Percentiles rank a stretch among this genome's conserved stretches.
These are phyloP conservation scores for Ormosia emarginata DNA, from an alignment of 306 rosid genomes.

Conservation along the genomic window DNA sequence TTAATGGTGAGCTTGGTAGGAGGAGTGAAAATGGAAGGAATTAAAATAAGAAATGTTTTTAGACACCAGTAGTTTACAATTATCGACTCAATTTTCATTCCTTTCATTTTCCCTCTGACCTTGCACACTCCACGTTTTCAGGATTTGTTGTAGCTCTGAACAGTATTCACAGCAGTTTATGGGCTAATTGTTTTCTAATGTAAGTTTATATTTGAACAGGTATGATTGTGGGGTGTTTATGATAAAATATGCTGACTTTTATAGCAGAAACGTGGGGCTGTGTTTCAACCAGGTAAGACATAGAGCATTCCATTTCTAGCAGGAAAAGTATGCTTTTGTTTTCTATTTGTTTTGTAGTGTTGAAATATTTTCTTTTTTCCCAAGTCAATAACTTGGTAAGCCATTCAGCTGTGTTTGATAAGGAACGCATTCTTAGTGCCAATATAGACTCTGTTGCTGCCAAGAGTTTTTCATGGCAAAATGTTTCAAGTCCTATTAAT, in stretches of 20 bases:
- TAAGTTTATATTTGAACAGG: constrained; percentile 41
- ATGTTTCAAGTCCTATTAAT: not conserved
- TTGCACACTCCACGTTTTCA: not conserved
- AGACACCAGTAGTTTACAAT: not conserved
- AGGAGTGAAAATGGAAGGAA: not conserved
- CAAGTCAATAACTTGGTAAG: not conserved
- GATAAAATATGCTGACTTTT: constrained; percentile 89
- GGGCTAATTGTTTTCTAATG: constrained; percentile 14
- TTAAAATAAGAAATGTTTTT: not conserved
- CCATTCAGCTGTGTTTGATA: not conserved
- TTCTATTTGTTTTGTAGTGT: not conserved
- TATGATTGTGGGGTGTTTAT: constrained; percentile 89
- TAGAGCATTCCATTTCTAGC: constrained; percentile 12
- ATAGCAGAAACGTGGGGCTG: constrained; percentile 76
- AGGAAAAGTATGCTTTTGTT: not conserved
- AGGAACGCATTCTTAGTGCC: not conserved
- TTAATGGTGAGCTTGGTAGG: not conserved
- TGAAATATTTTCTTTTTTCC: not conserved
- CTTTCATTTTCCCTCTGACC: not conserved
- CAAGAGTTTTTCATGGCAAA: not conserved
- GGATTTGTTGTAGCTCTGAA: constrained; percentile 6
- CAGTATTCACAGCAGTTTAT: not conserved
- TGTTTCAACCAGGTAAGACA: constrained; percentile 80
- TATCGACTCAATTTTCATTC: not conserved
- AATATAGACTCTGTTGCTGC: not conserved